A percentile compares a stretch with the other conserved stretches of the same genome.
phyloP scores from a whole-genome alignment of 257 asterid species.

The Gentiana macrophylla region DNA sequence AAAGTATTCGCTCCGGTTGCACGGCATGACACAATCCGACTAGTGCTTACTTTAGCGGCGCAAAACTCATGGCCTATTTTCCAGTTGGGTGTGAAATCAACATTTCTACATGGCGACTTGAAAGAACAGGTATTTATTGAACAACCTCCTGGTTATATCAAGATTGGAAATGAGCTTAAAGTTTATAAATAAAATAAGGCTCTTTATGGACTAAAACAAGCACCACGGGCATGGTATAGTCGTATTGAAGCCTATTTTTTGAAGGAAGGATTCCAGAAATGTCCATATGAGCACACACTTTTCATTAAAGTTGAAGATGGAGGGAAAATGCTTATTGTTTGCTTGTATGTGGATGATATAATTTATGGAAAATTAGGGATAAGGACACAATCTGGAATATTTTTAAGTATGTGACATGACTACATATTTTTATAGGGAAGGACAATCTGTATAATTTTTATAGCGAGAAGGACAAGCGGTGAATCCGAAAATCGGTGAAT shows the following conservation, averaged over 20 bases:
- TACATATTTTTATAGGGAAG: too few species aligned
- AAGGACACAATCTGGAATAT: too few species aligned
- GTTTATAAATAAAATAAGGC: background rate
- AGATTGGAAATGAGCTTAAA: background rate
- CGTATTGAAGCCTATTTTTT: background rate
- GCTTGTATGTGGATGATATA: background rate
- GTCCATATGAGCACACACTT: background rate
- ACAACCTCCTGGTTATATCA: background rate
- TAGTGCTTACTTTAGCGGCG: too few species aligned
- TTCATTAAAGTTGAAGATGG: background rate
- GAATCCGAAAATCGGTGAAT: too few species aligned
- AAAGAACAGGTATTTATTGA: background rate
- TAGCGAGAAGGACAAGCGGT: too few species aligned
- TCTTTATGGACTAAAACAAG: background rate
- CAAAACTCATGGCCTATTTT: background rate
- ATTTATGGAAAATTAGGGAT: too few species aligned
- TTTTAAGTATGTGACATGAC: too few species aligned
- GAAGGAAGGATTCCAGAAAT: background rate
- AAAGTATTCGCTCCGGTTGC: too few species aligned
- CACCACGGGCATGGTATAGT: background rate
- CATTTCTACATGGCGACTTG: background rate
- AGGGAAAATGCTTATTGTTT: background rate
- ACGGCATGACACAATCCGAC: too few species aligned
- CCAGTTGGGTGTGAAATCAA: background rate
- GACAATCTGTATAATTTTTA: too few species aligned